Evolutionary conservation across 1,284 basidiomycete species (phyloP), one percentile per base, ranked within the genome.

Genomic region (Microbotryomycetes sp.): DNA sequence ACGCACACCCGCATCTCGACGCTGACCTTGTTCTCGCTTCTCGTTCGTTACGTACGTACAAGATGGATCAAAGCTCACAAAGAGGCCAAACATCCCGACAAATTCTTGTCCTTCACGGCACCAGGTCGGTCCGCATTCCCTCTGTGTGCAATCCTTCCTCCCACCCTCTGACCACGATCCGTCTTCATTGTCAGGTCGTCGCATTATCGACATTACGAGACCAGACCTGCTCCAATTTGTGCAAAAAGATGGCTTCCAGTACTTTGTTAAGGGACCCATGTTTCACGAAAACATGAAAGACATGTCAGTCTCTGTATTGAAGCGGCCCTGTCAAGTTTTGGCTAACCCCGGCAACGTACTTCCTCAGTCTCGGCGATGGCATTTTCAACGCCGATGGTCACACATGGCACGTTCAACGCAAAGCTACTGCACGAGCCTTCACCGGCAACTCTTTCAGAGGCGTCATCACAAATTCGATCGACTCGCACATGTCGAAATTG

Each of bases 221-320:
- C 66, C 67, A 15, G 71, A 72, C 59, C 71, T 72, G 53, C 71
- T 76, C 49, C 70, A 72, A 45, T 70, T 69, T 49, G 64, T 75
- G 1, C 74, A 76, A 49, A 72, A 73, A 62, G 72, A 70, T 54
- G 72, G 74, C 63, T 76, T 76, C 55, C 49, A 62, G 2, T 74
- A 74, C 62, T 76, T 60, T 46, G 62, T 50, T 6, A 69, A 68
- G 26, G 66, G 66, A 19, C 23, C 30, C 3, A 29, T 29, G 3
- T 59, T 65, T 29, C 49, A 16, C 47, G 7, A 23, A 49, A 29
- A 9, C 26, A 23, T 55, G 22, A 45, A 25, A 32, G 16, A 54
- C 29, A 50, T 26, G 14, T 47, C 28, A 47, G 29, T 23, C n/a
- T 51, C 30, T 7, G 47, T 3, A 56, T 46, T 46, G 32, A 67